Base-by-base conservation (phyloP, 305 asterid species). In the Fraxinus paxiana region DNA sequence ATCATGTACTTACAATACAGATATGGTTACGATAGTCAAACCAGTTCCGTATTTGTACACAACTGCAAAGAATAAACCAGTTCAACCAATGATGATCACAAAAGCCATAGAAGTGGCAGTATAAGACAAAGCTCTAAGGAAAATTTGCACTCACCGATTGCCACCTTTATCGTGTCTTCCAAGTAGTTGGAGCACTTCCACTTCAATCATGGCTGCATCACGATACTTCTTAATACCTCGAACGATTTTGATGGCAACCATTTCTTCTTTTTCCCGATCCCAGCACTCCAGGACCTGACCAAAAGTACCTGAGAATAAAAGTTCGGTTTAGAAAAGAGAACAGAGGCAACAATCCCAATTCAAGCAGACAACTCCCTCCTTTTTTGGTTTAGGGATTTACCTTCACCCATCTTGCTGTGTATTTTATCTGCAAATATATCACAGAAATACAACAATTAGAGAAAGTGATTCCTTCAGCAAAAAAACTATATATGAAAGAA, bases 361-460 rank as follows among this genome's bases (percentile, higher is more conserved):
- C 22, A 51, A n/a, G 61, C 22, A 5, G 8, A 48, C 20, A n/a
- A 15, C 20, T 15, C 20, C 61, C 8, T n/a, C 61, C 22, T 48
- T n/a, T n/a, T 56, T 17, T 6, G 8, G 15, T 59, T 59, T 59
- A 59, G 30, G 28, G 26, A 22, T 59, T 59, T 59, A 59, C 30
- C 69, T 59, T 78, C 81, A 20, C 81, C 81, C 76, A 78, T 78
- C 46, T 78, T 78, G 76, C 81, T 10, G 63, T 78, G 81, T 10
- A 78, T 78, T 78, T 78, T 78, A 78, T 78, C 81, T 63, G 63
- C 41, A 63, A 75, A 59, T 18, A 59, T 20, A 59, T 18, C 61
- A n/a, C 30, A 59, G 30, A 18, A 18, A 59, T n/a, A 59, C 5
- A 59, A 59, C 28, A 59, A 59, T 59, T 59, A 59, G 69, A 59